A percentile compares a stretch with the other conserved stretches of the same genome.
phyloP scores from a whole-genome alignment of 1,284 basidiomycete genomes.

The Cryptococcus sp. region DNA sequence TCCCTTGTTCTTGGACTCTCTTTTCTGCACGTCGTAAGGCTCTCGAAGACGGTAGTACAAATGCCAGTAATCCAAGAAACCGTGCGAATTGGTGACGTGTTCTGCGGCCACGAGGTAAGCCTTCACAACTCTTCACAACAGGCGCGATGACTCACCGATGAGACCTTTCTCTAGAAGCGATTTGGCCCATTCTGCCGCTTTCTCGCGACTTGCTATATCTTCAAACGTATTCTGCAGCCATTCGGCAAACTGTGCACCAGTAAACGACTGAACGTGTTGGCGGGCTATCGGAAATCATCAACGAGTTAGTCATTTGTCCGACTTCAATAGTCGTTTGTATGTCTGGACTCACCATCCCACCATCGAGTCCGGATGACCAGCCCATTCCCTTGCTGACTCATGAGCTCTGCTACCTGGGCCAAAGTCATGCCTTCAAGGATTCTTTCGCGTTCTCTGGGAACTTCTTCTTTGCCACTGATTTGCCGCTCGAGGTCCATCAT shows the following conservation, averaged over 20 bases:
- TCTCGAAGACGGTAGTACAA: conserved; percentile 80
- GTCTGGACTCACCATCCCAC: conserved; percentile 43
- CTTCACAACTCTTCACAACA: not conserved
- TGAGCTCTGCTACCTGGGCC: conserved; percentile 43
- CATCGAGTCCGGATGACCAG: conserved; percentile 48
- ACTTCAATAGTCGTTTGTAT: not conserved
- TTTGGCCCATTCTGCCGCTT: conserved; percentile 75
- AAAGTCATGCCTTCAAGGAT: conserved; percentile 46
- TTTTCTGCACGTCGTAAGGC: conserved; percentile 59
- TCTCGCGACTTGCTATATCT: conserved; percentile 75
- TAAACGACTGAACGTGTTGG: conserved; percentile 67
- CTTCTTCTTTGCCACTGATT: conserved; percentile 40
- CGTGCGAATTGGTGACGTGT: conserved; percentile 73
- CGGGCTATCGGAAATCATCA: conserved; percentile 6
- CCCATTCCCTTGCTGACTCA: conserved; percentile 49
- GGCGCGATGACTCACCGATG: conserved; percentile 57
- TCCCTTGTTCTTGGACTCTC: conserved; percentile 29
- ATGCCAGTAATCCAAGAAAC: conserved; percentile 76
- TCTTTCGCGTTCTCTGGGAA: conserved; percentile 31
- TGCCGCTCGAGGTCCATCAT: conserved; percentile 77
- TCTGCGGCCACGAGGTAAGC: conserved; percentile 45
- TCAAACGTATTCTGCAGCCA: conserved; percentile 85
- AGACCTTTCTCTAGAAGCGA: conserved; percentile 74
- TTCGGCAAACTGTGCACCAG: conserved; percentile 78
- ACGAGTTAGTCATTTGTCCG: not conserved